These are phyloP conservation scores for Sclerotinia trifoliorum DNA, from an alignment of 2,329 filamentous ascomycete genomes.

Conservation along the genomic window DNA sequence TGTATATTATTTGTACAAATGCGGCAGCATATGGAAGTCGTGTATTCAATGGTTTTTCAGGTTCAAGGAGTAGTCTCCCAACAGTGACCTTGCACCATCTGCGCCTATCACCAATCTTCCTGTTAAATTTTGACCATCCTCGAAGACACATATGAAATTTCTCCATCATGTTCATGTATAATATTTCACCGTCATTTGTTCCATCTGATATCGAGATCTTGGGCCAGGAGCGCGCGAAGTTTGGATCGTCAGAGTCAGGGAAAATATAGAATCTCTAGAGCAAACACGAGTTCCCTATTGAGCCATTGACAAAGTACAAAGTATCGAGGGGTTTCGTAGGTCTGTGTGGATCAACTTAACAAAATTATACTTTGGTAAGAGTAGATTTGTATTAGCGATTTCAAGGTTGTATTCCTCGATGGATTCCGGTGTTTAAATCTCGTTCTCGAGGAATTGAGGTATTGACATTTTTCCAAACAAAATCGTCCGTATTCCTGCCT, in stretches of 20 bases:
- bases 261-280: constrained; percentile 36
- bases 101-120: constrained; percentile 41
- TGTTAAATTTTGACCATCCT: constrained; percentile 37
- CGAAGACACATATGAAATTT: constrained; percentile 38
- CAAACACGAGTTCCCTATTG: constrained; percentile 37
- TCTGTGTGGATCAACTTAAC: constrained; percentile 39
- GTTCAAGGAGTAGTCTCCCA: constrained; percentile 38
- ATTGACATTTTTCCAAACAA: constrained; percentile 35
- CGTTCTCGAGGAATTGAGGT: constrained; percentile 33
- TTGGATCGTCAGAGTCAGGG: constrained; percentile 42
- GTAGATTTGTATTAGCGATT: constrained; percentile 37
- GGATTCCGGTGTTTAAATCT: constrained; percentile 43
- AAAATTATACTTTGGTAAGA: constrained; percentile 35
- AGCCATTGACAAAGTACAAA: constrained; percentile 40
- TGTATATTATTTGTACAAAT: constrained; percentile 46
- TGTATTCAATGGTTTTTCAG: constrained; percentile 39
- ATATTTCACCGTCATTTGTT: constrained; percentile 43
- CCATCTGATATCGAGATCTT: constrained; percentile 42
- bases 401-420: constrained; percentile 41
- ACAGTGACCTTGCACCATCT: constrained; percentile 40
- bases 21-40: constrained; percentile 47
- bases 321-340: constrained; percentile 36
- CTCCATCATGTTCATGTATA: constrained; percentile 34
- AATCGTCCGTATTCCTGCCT: constrained; percentile 31
- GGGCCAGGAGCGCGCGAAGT: constrained; percentile 41